Percentiles rank a stretch among this genome's conserved stretches.
Conservation (phyloP, 2,329 filamentous ascomycete species). For the Colletotrichum echinochloae region DNA sequence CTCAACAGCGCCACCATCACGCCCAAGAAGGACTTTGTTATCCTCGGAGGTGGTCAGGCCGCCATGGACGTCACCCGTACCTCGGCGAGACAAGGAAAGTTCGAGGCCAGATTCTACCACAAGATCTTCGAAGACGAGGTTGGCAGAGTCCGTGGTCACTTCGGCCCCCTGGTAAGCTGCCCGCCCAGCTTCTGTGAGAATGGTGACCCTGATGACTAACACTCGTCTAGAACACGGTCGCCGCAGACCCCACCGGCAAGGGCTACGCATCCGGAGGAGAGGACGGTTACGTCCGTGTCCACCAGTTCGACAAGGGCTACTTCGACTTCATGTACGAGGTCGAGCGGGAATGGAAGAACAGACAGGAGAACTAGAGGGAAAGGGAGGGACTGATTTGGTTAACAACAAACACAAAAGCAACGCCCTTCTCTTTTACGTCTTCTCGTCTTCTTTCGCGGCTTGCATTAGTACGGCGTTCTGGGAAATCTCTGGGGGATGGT, state of each 20-base stretch:
- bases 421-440: conserved; percentile 23
- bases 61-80: conserved; percentile 99
- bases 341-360: conserved; percentile 80
- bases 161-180: conserved; percentile 78
- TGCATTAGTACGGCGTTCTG: conserved; percentile 58
- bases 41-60: conserved; percentile 96
- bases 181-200: neutral
- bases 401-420: conserved; percentile 27
- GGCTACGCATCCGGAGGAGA: conserved; percentile 96
- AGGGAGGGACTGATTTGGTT: conserved; percentile 18
- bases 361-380: conserved; percentile 38
- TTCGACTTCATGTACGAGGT: conserved; percentile 99
- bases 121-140: conserved; percentile 99
- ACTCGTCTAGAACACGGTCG: conserved; percentile 80
- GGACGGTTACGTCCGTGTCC: conserved; percentile 97
- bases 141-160: conserved; percentile 95
- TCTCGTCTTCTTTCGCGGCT: conserved; percentile 50
- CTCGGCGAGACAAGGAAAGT: conserved; percentile 94
- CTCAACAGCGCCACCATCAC: conserved; percentile 97
- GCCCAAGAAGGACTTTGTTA: conserved; percentile 96
- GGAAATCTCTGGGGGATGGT: conserved; percentile 43
- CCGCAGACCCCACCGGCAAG: conserved; percentile 90
- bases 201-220: conserved; percentile 14
- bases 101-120: conserved; percentile 99
- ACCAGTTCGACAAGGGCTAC: conserved; percentile 98